Percentiles rank a stretch among this genome's conserved stretches.
Conservation (phyloP, 768 basidiomycete species). For the Mycena galopus region DNA sequence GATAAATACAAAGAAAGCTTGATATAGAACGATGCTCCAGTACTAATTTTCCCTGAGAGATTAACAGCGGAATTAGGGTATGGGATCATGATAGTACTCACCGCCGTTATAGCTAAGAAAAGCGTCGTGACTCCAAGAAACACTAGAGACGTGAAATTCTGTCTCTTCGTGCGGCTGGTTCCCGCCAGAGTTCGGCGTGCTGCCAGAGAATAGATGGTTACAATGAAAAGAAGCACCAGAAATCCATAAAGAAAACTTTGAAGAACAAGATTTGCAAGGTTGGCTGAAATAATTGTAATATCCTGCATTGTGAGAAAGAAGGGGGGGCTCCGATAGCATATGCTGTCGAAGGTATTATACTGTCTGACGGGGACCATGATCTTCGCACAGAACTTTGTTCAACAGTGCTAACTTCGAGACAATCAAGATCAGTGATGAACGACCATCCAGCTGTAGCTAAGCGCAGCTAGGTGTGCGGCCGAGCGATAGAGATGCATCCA, state of each 20-base stretch:
- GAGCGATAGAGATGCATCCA: no score
- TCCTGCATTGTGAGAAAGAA: slow-evolving; percentile 6
- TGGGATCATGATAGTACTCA: not conserved
- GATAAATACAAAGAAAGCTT: slow-evolving; percentile 21
- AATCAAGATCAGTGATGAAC: no score
- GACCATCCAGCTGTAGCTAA: no score
- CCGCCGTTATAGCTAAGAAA: slow-evolving; percentile 13
- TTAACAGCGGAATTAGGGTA: not conserved
- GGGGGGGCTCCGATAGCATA: not conserved
- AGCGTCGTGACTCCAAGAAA: slow-evolving; percentile 16
- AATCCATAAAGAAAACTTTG: slow-evolving; percentile 31
- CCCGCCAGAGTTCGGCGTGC: slow-evolving; percentile 19
- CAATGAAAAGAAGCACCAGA: slow-evolving; percentile 26
- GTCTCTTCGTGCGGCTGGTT: not conserved
- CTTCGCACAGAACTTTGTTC: not conserved
- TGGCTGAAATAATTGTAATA: slow-evolving; percentile 20
- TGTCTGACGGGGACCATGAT: not conserved
- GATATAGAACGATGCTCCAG: slow-evolving; percentile 21
- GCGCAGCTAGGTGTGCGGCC: no score
- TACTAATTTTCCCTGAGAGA: not conserved
- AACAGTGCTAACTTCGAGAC: no score
- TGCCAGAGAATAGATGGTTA: slow-evolving; percentile 16
- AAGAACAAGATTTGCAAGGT: slow-evolving; percentile 27
- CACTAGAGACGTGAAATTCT: slow-evolving; percentile 12
- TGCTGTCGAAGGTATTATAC: not conserved